Percentiles rank a stretch among this genome's conserved stretches.
Evolutionary conservation across 139 green algal species (phyloP).

Genomic region (Diplosphaera chodatii): DNA sequence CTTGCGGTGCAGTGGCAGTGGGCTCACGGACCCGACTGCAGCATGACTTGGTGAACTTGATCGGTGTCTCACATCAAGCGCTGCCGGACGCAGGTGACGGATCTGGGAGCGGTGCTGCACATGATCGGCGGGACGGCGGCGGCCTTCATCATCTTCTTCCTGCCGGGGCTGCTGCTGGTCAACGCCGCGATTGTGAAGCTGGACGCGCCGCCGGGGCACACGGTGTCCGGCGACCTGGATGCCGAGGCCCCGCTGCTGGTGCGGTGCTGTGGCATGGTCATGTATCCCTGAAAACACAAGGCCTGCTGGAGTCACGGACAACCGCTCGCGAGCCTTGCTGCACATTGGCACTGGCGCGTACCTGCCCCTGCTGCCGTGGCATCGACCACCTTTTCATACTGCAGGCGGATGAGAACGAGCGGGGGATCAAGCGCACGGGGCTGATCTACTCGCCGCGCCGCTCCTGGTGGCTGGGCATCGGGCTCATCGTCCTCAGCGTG

Average conservation of each 20-base stretch:
- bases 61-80: too few species aligned
- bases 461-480: constrained; percentile 15
- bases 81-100: constrained; percentile 23
- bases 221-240: background rate
- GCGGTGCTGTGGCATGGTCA: too few species aligned
- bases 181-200: constrained; percentile 21
- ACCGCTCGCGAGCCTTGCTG: too few species aligned
- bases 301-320: too few species aligned
- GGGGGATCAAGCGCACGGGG: constrained; percentile 14
- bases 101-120: constrained; percentile 56
- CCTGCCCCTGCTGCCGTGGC: too few species aligned
- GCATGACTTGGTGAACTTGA: too few species aligned
- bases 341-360: too few species aligned
- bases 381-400: background rate
- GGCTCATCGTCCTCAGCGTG: constrained; percentile 3
- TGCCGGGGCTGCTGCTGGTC: constrained; percentile 49
- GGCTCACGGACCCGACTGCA: too few species aligned
- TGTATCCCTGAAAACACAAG: too few species aligned
- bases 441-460: constrained; percentile 16
- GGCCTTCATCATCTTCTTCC: constrained; percentile 57
- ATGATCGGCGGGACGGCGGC: constrained; percentile 54
- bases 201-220: background rate
- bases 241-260: background rate
- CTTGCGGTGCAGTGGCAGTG: too few species aligned
- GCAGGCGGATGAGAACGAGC: constrained; percentile 4